Base-by-base conservation (phyloP, 257 asterid genomes). In the Sherardia arvensis region DNA sequence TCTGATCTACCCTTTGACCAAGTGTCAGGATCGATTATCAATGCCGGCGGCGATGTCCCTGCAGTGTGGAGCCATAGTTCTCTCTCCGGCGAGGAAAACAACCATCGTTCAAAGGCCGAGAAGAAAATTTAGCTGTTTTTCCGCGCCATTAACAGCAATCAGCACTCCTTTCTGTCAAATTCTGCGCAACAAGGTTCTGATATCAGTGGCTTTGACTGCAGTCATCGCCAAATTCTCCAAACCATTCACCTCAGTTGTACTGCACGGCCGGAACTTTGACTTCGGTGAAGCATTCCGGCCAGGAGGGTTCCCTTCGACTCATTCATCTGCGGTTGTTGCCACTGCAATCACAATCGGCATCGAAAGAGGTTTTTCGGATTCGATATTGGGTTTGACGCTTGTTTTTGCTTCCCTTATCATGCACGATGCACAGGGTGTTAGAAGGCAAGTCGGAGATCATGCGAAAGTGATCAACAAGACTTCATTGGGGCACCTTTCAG, bases 401-500 rank as follows among this genome's bases (percentile, higher is more conserved):
- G 85, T 91, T 70, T 91, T 86, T 48, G 95, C 98, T 8, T 51
- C 83, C 81, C 88, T 91, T 59, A 64, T 80, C 68, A 91, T 88
- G 96, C 85, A 86, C 27, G 98, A 91, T 66, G 88, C 98, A 11
- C 98, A 91, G 96, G 98, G 96, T 67, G 98, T 88, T 20, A 71
- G 98, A 75, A 82, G 98, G 82, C 95, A 91, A 78, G 98, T 88
- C 23, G 96, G 98, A 30, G 73, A 57, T 76, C 98, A 88, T 26
- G 96, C 96, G 12, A 88, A 77, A 75, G 84, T 69, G 11, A 47
- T 91, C 61, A 91, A 91, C 67, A 84, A 65, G 73, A 79, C 74
- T 49, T n/a, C 84, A 66, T 74, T 76, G 10, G 10, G 38, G 8
- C 38, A 33, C n/a, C n/a, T 33, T 5, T 43, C 62, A 27, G 67